These are phyloP conservation scores for Serendipita sp. DNA, from an alignment of 768 basidiomycete genomes.

Conservation along the genomic window DNA sequence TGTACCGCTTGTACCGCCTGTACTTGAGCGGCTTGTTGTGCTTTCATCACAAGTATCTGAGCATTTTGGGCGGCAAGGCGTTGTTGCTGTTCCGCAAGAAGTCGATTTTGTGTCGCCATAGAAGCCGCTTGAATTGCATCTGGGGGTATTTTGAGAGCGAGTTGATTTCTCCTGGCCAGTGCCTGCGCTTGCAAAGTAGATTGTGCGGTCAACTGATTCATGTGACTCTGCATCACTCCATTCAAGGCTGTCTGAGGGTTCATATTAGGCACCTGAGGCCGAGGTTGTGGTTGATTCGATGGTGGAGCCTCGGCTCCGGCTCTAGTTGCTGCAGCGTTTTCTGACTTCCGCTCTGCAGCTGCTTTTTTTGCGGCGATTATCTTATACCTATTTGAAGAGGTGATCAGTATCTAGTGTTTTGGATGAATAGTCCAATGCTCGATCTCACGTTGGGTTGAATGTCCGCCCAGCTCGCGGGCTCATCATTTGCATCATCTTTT, in stretches of 20 bases:
- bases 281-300: not conserved
- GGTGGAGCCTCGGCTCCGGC: not conserved
- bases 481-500: constrained; percentile 70
- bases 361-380: constrained; percentile 35
- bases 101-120: constrained; percentile 23
- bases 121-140: constrained; percentile 23
- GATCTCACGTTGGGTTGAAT: constrained; percentile 8
- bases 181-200: not conserved
- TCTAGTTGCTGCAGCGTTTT: not conserved
- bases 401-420: constrained; percentile 11
- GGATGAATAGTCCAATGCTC: constrained; percentile 36
- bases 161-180: constrained; percentile 17
- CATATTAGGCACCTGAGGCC: not conserved
- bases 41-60: not conserved
- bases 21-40: constrained; percentile 8
- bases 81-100: not conserved
- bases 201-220: not conserved
- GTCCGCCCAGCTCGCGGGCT: constrained; percentile 37
- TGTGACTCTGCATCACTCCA: not conserved
- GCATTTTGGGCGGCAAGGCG: not conserved
- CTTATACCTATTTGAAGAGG: constrained; percentile 31
- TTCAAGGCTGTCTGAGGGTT: not conserved
- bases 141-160: constrained; percentile 23
- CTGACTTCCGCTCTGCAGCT: not conserved
- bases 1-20: no score